Evolutionary conservation across 1,284 basidiomycete species (phyloP).

Genomic region (Pseudozyma pruni): DNA sequence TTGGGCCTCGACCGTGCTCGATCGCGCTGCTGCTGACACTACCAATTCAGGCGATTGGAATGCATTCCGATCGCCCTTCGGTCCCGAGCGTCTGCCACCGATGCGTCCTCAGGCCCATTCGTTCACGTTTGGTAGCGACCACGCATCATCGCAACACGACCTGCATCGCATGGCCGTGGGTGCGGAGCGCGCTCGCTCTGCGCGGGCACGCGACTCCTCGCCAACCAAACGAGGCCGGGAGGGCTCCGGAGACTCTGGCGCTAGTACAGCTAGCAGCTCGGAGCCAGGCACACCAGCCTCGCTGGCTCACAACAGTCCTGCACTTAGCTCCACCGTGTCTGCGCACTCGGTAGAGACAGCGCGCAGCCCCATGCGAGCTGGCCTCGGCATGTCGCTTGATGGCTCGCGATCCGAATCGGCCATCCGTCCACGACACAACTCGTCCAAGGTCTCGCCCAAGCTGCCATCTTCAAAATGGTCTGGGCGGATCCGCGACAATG

Average conservation of each 20-base stretch:
- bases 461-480: slow-evolving; percentile 35
- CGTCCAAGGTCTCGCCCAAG: slow-evolving; percentile 32
- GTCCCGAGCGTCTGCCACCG: slow-evolving; percentile 30
- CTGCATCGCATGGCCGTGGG: slow-evolving; percentile 50
- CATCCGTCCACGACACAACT: slow-evolving; percentile 22
- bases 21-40: slow-evolving; percentile 11
- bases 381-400: slow-evolving; percentile 31
- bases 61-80: slow-evolving; percentile 49
- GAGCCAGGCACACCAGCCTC: slow-evolving; percentile 61
- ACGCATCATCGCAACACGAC: slow-evolving; percentile 27
- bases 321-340: slow-evolving; percentile 32
- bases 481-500: slow-evolving; percentile 40
- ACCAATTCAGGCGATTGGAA: slow-evolving; percentile 37
- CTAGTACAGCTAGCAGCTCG: slow-evolving; percentile 54
- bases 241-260: slow-evolving; percentile 35
- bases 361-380: slow-evolving; percentile 22
- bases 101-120: slow-evolving; percentile 42
- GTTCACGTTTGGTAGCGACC: slow-evolving; percentile 38
- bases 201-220: slow-evolving; percentile 7
- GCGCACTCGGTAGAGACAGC: slow-evolving; percentile 30
- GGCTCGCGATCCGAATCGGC: slow-evolving; percentile 42
- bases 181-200: slow-evolving; percentile 34
- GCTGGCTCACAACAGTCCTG: slow-evolving; percentile 22
- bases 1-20: slow-evolving; percentile 35
- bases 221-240: slow-evolving; percentile 33